phyloP scores from a whole-genome alignment of 2,329 filamentous ascomycete species.

The Didymella arachidicola region DNA sequence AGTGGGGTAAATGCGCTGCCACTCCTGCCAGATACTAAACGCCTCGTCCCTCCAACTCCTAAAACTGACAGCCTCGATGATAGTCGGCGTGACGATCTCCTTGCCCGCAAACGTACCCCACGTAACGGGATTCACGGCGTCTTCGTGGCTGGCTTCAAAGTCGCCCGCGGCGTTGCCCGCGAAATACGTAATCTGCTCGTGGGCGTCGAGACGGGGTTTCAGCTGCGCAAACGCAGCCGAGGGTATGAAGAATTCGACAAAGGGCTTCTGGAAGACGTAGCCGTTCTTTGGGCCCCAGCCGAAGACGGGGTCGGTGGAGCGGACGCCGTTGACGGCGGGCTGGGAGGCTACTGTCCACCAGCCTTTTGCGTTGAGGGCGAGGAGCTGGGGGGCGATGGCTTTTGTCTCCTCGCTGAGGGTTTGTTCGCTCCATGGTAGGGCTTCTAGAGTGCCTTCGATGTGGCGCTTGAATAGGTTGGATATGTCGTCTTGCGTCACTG shows the following conservation, averaged over 20 bases:
- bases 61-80: slow-evolving; percentile 95
- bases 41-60: slow-evolving; percentile 94
- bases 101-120: slow-evolving; percentile 97
- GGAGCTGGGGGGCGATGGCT: slow-evolving; percentile 77
- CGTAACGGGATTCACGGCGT: slow-evolving; percentile 88
- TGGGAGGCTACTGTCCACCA: slow-evolving; percentile 98
- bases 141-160: slow-evolving; percentile 72
- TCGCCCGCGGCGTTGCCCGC: slow-evolving; percentile 81
- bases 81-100: slow-evolving; percentile 94
- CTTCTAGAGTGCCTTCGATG: slow-evolving; percentile 77
- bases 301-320: slow-evolving; percentile 78
- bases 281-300: slow-evolving; percentile 94
- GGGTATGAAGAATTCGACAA: slow-evolving; percentile 94
- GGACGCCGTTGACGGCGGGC: slow-evolving; percentile 86
- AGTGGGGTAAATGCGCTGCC: slow-evolving; percentile 85
- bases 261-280: slow-evolving; percentile 98
- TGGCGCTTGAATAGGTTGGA: slow-evolving; percentile 81
- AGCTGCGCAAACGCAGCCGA: slow-evolving; percentile 74
- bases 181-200: slow-evolving; percentile 82
- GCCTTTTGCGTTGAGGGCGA: slow-evolving; percentile 79
- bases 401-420: slow-evolving; percentile 83
- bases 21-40: slow-evolving; percentile 94
- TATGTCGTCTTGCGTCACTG: slow-evolving; percentile 74
- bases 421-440: slow-evolving; percentile 94
- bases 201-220: slow-evolving; percentile 69